phyloP scores from a whole-genome alignment of 2,329 filamentous ascomycete species.

The Beauveria pseudobassiana region DNA sequence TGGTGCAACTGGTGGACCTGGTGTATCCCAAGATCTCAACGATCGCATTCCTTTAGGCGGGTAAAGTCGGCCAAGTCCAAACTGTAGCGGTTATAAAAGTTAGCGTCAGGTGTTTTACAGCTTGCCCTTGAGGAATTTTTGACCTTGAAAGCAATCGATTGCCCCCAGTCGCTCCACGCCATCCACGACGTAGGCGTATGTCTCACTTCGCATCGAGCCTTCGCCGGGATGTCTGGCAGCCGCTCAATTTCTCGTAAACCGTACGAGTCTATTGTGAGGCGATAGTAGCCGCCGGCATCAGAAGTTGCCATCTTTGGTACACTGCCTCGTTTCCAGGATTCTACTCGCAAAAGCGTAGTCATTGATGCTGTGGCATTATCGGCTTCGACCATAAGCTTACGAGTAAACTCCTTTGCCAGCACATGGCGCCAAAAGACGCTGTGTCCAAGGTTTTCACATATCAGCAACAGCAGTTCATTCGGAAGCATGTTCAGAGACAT shows the following conservation, averaged over 20 bases:
- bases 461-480: neutral
- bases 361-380: neutral
- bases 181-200: neutral
- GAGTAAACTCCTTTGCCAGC: constrained; percentile 1
- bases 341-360: neutral
- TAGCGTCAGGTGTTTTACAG: neutral
- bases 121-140: no score
- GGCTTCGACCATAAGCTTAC: neutral
- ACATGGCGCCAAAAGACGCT: neutral
- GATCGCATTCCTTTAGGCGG: neutral
- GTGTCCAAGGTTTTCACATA: neutral
- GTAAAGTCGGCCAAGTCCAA: constrained; percentile 4
- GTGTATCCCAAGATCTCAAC: constrained; percentile 5
- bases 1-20: neutral
- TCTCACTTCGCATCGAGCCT: neutral
- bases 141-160: constrained; percentile 3
- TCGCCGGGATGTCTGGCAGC: neutral
- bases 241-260: constrained; percentile 4
- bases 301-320: neutral
- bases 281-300: neutral
- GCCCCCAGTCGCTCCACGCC: neutral
- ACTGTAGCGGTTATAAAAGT: neutral
- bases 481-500: constrained; percentile 1
- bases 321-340: constrained; percentile 1
- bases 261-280: constrained; percentile 1